Base-by-base conservation (phyloP, 169 alveolate genomes). In the Cryptosporidium xiaoi region DNA sequence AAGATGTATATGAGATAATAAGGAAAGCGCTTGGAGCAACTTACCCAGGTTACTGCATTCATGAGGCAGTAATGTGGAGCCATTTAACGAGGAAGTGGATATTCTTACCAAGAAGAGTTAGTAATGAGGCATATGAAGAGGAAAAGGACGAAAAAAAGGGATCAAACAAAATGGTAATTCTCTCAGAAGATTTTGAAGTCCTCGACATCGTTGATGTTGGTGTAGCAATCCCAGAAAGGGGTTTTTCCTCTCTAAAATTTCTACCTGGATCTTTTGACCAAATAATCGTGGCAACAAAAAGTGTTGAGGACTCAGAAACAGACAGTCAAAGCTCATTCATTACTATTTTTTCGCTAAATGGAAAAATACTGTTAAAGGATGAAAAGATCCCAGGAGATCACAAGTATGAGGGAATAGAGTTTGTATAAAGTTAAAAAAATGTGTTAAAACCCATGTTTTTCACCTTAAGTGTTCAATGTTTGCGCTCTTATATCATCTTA, bases 61-160 rank as follows among this genome's bases (percentile, higher is more conserved):
- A 90, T 33, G 93, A 90, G 55, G 93, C 93, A 13, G 90, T 90
- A 46, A 24, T 40, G 67, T 90, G 92, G 92, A 90, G 93, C 64
- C 84, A 69, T 51, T 65, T 44, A 4, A 44, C 66, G 77, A 16
- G 71, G 58, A 89, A 82, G 8, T 89, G 92, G 92, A 65, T 82
- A 58, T 60, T 89, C 29, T 82, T 89, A 20, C 92, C 92, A 58
- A 55, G 92, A 48, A 84, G 92, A 50, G 82, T 89, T 29, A 82
- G 91, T 31, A 27, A 33, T 36, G 91, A 89, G 29, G 82, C 58
- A 10, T 89, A 89, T 67, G 91, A 89, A 56, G 92, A 89, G 24
- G 71, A 46, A 13, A 29, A n/a, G 29, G 92, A 89, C 40, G 92
- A 89, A 58, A 51, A 36, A 29, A 64, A 66, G 64, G 90, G 90